Conservation (phyloP, 192 early-diverging fungal genomes). For the Phlyctochytrium planicorne region DNA sequence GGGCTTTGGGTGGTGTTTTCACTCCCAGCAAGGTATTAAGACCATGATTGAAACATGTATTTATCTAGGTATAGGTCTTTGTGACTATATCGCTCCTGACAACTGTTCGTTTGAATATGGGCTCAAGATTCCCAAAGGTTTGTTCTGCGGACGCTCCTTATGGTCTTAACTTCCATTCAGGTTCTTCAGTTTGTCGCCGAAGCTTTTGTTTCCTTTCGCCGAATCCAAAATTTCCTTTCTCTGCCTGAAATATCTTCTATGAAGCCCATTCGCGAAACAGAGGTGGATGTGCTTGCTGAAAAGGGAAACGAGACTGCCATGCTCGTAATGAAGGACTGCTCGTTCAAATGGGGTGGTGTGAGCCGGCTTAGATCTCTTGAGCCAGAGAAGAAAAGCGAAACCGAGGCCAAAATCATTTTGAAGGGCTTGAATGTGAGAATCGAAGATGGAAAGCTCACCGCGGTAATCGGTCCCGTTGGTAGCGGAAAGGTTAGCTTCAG, state of each 20-base stretch:
- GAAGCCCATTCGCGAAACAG: not conserved
- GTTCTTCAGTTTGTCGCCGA: conserved; percentile 29
- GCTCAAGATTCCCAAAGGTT: too few species aligned
- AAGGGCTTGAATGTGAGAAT: conserved; percentile 19
- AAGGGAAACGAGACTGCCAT: too few species aligned
- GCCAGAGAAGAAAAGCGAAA: not conserved
- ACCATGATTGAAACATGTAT: too few species aligned
- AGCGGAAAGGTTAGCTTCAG: conserved; percentile 23
- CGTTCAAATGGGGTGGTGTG: not conserved
- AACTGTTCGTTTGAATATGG: too few species aligned
- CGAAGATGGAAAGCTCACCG: conserved; percentile 21
- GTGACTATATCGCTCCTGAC: too few species aligned
- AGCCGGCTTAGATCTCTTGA: too few species aligned
- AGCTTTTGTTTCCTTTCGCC: conserved; percentile 29
- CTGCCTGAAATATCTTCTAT: conserved; percentile 27
- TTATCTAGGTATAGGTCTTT: too few species aligned
- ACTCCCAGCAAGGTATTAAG: conserved; percentile 34
- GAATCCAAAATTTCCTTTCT: conserved; percentile 34
- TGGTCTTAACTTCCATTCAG: not conserved
- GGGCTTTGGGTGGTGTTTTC: conserved; percentile 30
- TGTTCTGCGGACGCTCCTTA: too few species aligned
- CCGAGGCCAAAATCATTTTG: conserved; percentile 7
- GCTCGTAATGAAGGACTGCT: too few species aligned
- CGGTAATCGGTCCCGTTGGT: conserved; percentile 41
- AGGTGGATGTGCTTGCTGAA: not conserved